Evolutionary conservation across 2,329 filamentous ascomycete species (phyloP).

Genomic region (Colletotrichum karsti): DNA sequence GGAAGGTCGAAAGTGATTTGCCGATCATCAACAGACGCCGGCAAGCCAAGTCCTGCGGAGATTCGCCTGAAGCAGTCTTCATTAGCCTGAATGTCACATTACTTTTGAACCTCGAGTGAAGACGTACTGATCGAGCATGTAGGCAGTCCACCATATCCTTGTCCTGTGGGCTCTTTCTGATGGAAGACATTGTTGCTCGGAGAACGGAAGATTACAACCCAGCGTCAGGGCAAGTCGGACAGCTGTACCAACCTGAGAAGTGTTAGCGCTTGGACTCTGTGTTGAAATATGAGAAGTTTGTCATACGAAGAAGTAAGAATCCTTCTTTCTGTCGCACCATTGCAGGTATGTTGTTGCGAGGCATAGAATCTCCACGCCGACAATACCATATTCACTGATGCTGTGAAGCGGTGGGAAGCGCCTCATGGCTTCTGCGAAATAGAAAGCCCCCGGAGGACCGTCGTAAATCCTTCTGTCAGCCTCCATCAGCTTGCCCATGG

Average conservation of each 20-base stretch:
- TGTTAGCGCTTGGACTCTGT: neutral
- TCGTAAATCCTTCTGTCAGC: conserved; percentile 29
- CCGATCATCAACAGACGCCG: conserved; percentile 36
- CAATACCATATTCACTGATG: conserved; percentile 35
- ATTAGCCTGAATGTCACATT: neutral
- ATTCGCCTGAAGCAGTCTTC: conserved; percentile 29
- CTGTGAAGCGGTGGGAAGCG: conserved; percentile 35
- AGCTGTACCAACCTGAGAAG: conserved; percentile 34
- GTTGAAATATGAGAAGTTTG: fast-evolving
- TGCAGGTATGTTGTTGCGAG: conserved; percentile 36
- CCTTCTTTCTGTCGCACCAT: conserved; percentile 38
- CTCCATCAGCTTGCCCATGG: conserved; percentile 38
- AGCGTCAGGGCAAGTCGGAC: conserved; percentile 36
- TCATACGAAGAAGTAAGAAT: conserved; percentile 37
- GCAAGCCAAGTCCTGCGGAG: conserved; percentile 36
- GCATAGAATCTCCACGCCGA: conserved; percentile 37
- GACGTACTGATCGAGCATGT: conserved; percentile 39
- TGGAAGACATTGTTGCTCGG: conserved; percentile 35
- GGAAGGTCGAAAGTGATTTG: conserved; percentile 37
- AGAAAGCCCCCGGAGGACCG: conserved; percentile 33
- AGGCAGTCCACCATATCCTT: conserved; percentile 40
- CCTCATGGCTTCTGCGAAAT: conserved; percentile 37
- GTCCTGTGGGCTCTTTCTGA: conserved; percentile 36
- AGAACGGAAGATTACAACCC: conserved; percentile 34
- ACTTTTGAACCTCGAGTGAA: fast-evolving